Base-by-base conservation (phyloP, 306 rosid species). In the Fragaria vesca region DNA sequence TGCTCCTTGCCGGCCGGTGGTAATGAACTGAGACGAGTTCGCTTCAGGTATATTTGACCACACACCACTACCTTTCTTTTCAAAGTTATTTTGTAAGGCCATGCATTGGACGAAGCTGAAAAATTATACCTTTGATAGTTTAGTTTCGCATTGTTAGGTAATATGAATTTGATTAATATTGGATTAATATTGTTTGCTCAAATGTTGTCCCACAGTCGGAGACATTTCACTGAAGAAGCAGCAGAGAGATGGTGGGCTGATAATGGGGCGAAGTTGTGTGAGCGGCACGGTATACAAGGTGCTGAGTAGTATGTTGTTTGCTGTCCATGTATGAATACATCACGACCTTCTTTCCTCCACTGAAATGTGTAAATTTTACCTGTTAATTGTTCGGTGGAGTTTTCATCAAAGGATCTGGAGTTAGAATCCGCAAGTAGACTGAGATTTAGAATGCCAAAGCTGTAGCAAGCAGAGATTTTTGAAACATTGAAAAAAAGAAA, bases 241-340 rank as follows among this genome's bases (percentile, higher is more conserved):
- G 97, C 98, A 26, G 96, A 91, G 48, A 87, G 81, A 71, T 95
- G 98, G 98, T 95, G 98, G 98, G 81, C 93, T 55, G 93, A 95
- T 86, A 82, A 92, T 63, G 97, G 93, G 36, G 57, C 84, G 57
- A 87, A 73, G 81, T 84, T 92, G 52, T 88, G 91, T 57, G 93
- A 92, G 78, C 91, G 86, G 67, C 86, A 85, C 86, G 88, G 82
- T 50, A 58, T 89, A 82, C 83, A 71, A 80, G 74, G 83, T 83
- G 70, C 86, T 30, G 82, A 78, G 42, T 89, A 85, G 86, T 67
- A 76, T 72, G 85, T 76, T 48, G 70, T 86, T 26, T 36, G 75
- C 68, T 16, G 51, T 40, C 21, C 34, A 1, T 13, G n/a, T 40
- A 40, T 51, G 80, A 80, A 76, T 69, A 12, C 78, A 65, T 54